These are phyloP conservation scores for Leishmania aethiopica DNA, from an alignment of 208 protist genomes.

Conservation along the genomic window DNA sequence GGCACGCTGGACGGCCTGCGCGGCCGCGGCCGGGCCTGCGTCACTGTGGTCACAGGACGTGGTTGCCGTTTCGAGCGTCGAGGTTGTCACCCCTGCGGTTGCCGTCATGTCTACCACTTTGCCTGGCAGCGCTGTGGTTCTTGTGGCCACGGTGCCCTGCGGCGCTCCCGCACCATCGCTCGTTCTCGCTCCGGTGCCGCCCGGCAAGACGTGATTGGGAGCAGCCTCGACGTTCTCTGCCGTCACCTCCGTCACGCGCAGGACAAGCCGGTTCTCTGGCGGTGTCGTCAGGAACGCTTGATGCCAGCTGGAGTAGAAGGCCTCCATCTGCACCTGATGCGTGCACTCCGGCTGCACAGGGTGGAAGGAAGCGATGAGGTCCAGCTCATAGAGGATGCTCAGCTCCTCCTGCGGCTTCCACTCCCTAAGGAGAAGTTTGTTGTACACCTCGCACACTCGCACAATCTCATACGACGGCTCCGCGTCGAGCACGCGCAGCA, in stretches of 20 bases:
- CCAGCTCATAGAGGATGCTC: slow-evolving; percentile 71
- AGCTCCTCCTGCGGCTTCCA: slow-evolving; percentile 66
- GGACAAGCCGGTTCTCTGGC: slow-evolving; percentile 33
- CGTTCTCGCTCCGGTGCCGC: background rate
- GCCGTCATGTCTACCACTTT: background rate
- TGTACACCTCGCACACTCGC: slow-evolving; percentile 59
- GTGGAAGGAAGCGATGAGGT: slow-evolving; percentile 38
- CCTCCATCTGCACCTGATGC: slow-evolving; percentile 68
- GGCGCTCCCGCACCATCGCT: background rate
- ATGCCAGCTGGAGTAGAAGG: slow-evolving; percentile 84
- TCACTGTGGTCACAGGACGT: background rate
- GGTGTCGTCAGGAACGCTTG: slow-evolving; percentile 34
- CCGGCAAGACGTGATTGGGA: background rate
- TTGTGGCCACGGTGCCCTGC: background rate
- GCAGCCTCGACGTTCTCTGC: slow-evolving; percentile 26
- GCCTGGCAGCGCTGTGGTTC: background rate
- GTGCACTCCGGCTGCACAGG: slow-evolving; percentile 31
- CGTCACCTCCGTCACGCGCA: slow-evolving; percentile 23
- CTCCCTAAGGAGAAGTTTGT: slow-evolving; percentile 54
- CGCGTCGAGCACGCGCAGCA: slow-evolving; percentile 61
- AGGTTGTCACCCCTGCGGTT: background rate
- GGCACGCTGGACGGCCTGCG: background rate
- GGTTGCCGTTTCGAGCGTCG: background rate
- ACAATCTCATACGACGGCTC: slow-evolving; percentile 67
- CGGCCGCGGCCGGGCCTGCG: background rate